Evolutionary conservation across 176 grass and related monocot species (phyloP), one percentile per base, ranked within the genome.

Genomic region (Carex littledalei): DNA sequence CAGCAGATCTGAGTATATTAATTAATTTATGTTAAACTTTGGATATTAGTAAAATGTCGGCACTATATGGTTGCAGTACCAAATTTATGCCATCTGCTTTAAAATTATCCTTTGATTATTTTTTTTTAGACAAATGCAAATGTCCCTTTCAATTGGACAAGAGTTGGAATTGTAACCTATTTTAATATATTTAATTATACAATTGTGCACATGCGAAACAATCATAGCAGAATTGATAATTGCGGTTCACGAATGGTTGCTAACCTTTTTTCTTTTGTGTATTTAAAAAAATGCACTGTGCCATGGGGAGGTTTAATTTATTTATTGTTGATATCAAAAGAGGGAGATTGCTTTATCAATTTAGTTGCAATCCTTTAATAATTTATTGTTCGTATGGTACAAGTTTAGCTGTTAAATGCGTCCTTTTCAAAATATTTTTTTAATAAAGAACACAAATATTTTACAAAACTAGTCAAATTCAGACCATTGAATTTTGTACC

Each of bases 341-440:
- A 7, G 0, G 74, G 52, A 54, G 50, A 78, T 31, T 32, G 24
- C 57, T 78, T 78, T 7, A 56, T 78, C 52, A 56, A 24, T 78
- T 55, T 78, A 31, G 49, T 77, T 31, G 21, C 21, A 77, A 55
- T 77, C 5, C 31, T 57, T 32, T 35, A 57, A 57, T 78, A 26
- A 17, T 57, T n/a, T 78, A 78, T 56, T 10, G 13, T 78, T 78
- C 1, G 3, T 29, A 55, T n/a, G n/a, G n/a, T 78, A 57, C 74
- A 52, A 17, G 24, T 35, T 17, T 32, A 78, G 74, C 74, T 78
- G 50, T 78, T 56, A 26, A 56, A 16, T 34, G 52, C 14, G 50
- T 78, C 74, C 6, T 78, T 78, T 55, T 56, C 74, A 78, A 56
- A 56, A 57, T 57, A 9, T 78, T 78, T 77, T 31, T 78, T 22